These are phyloP conservation scores for Fusarium austroafricanum DNA, from an alignment of 2,329 filamentous ascomycete genomes.

Conservation along the genomic window DNA sequence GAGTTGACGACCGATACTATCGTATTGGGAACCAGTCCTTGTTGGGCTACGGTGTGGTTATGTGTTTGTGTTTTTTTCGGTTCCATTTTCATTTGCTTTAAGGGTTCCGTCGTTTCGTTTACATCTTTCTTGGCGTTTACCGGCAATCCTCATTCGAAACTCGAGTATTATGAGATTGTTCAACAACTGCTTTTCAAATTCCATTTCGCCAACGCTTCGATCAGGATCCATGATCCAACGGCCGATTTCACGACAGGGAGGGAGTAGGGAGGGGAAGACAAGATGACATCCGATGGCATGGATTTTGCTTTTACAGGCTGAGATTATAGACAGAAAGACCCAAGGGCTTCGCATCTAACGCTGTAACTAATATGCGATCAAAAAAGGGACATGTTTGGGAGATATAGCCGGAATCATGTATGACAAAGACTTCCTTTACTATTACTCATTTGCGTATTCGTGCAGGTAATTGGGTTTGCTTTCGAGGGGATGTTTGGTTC, in stretches of 20 bases:
- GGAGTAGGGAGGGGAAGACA: slow-evolving; percentile 41
- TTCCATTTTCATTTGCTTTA: not conserved
- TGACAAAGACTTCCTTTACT: slow-evolving; percentile 49
- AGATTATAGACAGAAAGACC: slow-evolving; percentile 53
- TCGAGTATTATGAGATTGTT: slow-evolving; percentile 37
- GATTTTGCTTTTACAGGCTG: slow-evolving; percentile 49
- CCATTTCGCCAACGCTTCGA: slow-evolving; percentile 39
- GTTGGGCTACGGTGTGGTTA: slow-evolving; percentile 23
- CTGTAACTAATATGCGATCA: slow-evolving; percentile 54
- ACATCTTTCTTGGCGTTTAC: slow-evolving; percentile 39
- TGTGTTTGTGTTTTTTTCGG: slow-evolving; percentile 20
- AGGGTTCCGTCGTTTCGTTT: slow-evolving; percentile 25
- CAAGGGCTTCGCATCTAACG: slow-evolving; percentile 47
- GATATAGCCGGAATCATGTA: slow-evolving; percentile 50
- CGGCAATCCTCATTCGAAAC: slow-evolving; percentile 22
- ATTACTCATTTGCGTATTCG: slow-evolving; percentile 39
- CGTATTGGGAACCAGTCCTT: slow-evolving; percentile 24
- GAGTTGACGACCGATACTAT: slow-evolving; percentile 18
- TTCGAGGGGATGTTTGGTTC: slow-evolving; percentile 31
- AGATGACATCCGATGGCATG: slow-evolving; percentile 45
- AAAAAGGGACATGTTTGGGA: slow-evolving; percentile 49
- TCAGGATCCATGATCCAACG: slow-evolving; percentile 42
- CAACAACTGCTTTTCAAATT: slow-evolving; percentile 29
- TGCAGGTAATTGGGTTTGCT: slow-evolving; percentile 34
- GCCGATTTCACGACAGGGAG: slow-evolving; percentile 39